Evolutionary conservation across 495 filamentous ascomycete species (phyloP).

Genomic region (Penicillium goetzii): DNA sequence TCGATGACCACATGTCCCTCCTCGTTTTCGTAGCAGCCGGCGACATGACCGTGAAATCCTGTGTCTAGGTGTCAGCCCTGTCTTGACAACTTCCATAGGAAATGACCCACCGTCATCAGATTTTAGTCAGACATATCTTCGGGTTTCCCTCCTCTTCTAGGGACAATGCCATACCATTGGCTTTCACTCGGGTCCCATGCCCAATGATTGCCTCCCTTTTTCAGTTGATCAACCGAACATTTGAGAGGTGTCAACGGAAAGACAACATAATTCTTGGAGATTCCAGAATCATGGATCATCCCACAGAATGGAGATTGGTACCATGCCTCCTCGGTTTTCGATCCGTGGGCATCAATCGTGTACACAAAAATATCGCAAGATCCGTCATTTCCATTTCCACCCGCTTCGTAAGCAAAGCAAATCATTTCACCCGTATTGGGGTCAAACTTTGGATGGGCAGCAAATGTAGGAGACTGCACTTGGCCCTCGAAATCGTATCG

Average conservation of each 20-base stretch:
- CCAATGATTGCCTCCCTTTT: constrained; percentile 57
- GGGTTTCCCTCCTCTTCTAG: constrained; percentile 49
- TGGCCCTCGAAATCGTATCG: constrained; percentile 62
- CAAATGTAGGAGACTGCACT: constrained; percentile 54
- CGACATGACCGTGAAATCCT: constrained; percentile 54
- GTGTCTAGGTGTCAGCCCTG: background rate
- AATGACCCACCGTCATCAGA: background rate
- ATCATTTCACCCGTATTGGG: constrained; percentile 61
- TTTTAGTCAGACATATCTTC: constrained; percentile 48
- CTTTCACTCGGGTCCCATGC: constrained; percentile 57
- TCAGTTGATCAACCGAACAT: constrained; percentile 52
- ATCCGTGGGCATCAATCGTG: constrained; percentile 48
- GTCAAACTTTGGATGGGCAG: constrained; percentile 64
- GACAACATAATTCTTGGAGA: constrained; percentile 55
- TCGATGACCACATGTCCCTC: constrained; percentile 55
- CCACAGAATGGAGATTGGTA: constrained; percentile 55
- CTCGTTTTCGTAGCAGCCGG: constrained; percentile 53
- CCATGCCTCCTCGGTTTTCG: constrained; percentile 50
- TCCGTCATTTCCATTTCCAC: constrained; percentile 41
- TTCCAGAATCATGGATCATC: constrained; percentile 59
- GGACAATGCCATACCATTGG: constrained; percentile 54
- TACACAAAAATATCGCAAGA: constrained; percentile 51
- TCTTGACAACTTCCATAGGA: background rate
- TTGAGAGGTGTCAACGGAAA: constrained; percentile 54
- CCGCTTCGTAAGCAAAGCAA: constrained; percentile 53